phyloP scores from a whole-genome alignment of 1,284 basidiomycete genomes.

The Lignosus rhinocerotis region DNA sequence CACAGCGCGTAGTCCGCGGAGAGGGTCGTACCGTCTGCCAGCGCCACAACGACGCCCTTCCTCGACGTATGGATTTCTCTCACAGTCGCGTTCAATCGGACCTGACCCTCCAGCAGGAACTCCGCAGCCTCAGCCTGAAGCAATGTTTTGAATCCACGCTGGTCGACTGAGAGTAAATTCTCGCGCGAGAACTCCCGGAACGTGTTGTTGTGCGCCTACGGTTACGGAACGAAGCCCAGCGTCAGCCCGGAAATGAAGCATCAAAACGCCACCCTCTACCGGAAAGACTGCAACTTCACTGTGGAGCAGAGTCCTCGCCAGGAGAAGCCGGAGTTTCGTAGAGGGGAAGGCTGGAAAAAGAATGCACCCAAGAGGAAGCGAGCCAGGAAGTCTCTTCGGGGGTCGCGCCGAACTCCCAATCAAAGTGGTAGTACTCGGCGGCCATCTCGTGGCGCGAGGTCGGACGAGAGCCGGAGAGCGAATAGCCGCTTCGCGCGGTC shows the following conservation, averaged over 20 bases:
- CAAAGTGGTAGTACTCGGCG: slow-evolving; percentile 56
- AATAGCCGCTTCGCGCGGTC: slow-evolving; percentile 50
- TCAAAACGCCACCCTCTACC: slow-evolving; percentile 17
- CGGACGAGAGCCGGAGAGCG: slow-evolving; percentile 45
- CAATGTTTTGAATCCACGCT: slow-evolving; percentile 59
- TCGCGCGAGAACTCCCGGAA: slow-evolving; percentile 57
- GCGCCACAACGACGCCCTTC: slow-evolving; percentile 38
- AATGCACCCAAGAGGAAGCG: slow-evolving; percentile 52
- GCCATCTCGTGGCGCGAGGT: slow-evolving; percentile 45
- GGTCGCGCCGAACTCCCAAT: slow-evolving; percentile 53
- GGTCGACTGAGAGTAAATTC: slow-evolving; percentile 58
- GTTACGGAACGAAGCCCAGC: not conserved
- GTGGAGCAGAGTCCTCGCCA: slow-evolving; percentile 18
- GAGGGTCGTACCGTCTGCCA: slow-evolving; percentile 45
- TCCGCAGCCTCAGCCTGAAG: slow-evolving; percentile 55
- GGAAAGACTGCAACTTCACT: slow-evolving; percentile 15
- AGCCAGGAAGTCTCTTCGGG: slow-evolving; percentile 60
- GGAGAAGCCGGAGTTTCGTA: slow-evolving; percentile 13
- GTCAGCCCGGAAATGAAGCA: slow-evolving; percentile 4
- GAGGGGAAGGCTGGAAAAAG: slow-evolving; percentile 4
- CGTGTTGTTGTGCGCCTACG: slow-evolving; percentile 64
- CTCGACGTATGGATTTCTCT: slow-evolving; percentile 46
- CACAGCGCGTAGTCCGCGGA: slow-evolving; percentile 57
- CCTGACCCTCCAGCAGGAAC: slow-evolving; percentile 48
- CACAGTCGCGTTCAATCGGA: slow-evolving; percentile 56